Base-by-base conservation (phyloP, 2,329 filamentous ascomycete species). In the Coniosporium tulheliwenetii region DNA sequence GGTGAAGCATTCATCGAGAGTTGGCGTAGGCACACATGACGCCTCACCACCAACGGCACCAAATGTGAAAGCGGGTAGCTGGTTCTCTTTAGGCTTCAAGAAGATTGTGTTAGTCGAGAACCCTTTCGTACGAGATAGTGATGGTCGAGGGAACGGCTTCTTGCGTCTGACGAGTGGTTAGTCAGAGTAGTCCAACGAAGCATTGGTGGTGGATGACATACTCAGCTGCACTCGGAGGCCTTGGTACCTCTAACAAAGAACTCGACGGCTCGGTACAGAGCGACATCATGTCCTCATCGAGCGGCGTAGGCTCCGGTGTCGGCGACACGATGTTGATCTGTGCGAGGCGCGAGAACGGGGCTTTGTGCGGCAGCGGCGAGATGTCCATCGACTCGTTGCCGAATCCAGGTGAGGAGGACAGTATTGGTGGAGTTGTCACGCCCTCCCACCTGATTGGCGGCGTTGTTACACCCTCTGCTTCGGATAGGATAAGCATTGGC, bases 331-430 rank as follows among this genome's bases (percentile, higher is more conserved):
- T 61, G 48, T 81, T 77, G 46, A 83, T 67, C 49, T 81, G 71
- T 29, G 69, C 59, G 37, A 66, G 55, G 47, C 70, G 65, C 59
- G 62, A 70, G 53, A 77, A 86, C 10, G 81, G 72, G 29, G 73
- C 67, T 67, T 94, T 95, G 67, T 94, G 85, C 44, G 86, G 87
- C 34, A 96, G 65, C 33, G 91, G 89, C 36, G 89, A 95, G 60
- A 95, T 79, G 55, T 96, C 87, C 85, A 96, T 94, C 42, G 77
- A 70, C 58, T 94, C 86, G 45, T 75, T 72, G 41, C 70, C 62
- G 31, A 73, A 72, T 41, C 75, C 76, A 5, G 87, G 86, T 36
- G 89, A 93, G 5, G 87, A 95, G 1, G 85, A 82, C 15, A 77
- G 79, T 40, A 93, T 69, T 36, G 85, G 84, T 44, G 91, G 86